Conservation (phyloP, 176 grass and related monocot genomes). For the Chloris gayana region DNA sequence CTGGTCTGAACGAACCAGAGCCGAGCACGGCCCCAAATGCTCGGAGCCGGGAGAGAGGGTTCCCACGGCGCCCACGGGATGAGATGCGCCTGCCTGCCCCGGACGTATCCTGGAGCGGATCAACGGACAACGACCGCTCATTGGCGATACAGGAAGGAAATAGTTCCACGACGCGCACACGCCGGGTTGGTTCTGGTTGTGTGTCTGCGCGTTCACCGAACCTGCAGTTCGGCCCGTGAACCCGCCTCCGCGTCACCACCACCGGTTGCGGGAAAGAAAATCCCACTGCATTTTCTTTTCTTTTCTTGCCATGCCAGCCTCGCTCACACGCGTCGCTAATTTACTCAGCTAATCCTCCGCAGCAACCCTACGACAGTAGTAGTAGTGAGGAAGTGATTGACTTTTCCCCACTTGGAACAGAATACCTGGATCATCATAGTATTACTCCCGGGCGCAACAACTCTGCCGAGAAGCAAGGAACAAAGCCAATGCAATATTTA, state of each 20-base stretch:
- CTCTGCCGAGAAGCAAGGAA: background rate
- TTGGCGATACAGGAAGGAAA: background rate
- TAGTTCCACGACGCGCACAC: too few species aligned
- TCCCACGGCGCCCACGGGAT: constrained; percentile 11
- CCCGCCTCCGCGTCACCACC: background rate
- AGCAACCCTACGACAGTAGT: background rate
- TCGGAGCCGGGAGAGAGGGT: constrained; percentile 5
- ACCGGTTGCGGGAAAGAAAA: background rate
- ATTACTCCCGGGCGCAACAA: background rate
- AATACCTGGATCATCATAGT: background rate
- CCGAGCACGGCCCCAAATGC: constrained; percentile 22
- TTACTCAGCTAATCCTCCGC: background rate
- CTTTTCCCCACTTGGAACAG: background rate
- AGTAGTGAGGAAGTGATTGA: background rate
- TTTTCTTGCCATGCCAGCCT: background rate
- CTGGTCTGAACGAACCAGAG: constrained; percentile 12
- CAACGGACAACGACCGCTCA: background rate
- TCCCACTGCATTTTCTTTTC: background rate
- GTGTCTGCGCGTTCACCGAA: constrained; percentile 4
- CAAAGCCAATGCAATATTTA: constrained; percentile 16
- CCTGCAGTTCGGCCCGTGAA: constrained; percentile 15
- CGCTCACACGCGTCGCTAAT: background rate
- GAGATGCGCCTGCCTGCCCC: too few species aligned
- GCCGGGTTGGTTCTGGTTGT: too few species aligned
- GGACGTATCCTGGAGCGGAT: background rate